Percentiles rank a stretch among this genome's conserved stretches.
phyloP scores from a whole-genome alignment of 2,329 filamentous ascomycete species.

The Sarocladium strictum region DNA sequence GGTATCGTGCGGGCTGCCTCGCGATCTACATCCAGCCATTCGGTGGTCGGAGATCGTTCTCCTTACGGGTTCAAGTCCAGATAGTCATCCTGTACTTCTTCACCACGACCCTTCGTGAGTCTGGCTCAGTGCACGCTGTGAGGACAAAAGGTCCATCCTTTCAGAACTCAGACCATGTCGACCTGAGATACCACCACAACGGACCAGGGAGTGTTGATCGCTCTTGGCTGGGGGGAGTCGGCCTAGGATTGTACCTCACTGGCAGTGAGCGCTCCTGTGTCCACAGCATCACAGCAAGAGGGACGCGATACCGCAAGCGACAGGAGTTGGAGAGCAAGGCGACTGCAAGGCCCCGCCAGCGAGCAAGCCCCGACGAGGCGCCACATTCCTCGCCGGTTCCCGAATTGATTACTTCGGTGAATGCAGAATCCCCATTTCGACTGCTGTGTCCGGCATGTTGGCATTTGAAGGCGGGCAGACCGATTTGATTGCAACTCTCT shows the following conservation, averaged over 20 bases:
- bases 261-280: background rate
- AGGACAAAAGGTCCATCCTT: background rate
- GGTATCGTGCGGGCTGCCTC: background rate
- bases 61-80: too few species aligned
- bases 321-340: background rate
- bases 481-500: background rate
- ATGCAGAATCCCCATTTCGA: background rate
- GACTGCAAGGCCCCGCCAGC: background rate
- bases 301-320: conserved; percentile 2
- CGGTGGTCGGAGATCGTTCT: background rate
- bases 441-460: background rate
- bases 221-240: background rate
- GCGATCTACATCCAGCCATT: background rate
- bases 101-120: too few species aligned
- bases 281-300: background rate
- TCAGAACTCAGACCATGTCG: background rate
- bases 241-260: background rate
- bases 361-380: background rate
- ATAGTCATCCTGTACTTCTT: background rate
- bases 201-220: background rate
- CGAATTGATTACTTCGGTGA: background rate
- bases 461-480: background rate
- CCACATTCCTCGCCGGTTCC: conserved; percentile 7
- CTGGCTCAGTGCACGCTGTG: background rate
- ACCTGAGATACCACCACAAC: background rate